Evolutionary conservation across 192 early-diverging fungal species (phyloP).

Genomic region (Kappamyces sp.): DNA sequence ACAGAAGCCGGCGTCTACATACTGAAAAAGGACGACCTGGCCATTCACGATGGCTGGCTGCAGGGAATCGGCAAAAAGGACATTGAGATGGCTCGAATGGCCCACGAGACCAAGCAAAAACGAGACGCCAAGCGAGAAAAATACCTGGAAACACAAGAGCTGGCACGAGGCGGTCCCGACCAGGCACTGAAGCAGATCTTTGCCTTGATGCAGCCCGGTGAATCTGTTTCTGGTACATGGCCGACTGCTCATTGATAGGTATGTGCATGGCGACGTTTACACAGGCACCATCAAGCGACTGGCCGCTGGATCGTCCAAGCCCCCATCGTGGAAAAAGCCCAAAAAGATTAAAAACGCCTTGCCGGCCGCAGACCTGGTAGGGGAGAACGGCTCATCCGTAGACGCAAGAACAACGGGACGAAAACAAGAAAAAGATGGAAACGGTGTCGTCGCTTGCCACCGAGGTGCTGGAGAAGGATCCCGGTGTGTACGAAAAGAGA

Average conservation of each 20-base stretch:
- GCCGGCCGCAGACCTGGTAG: constrained; percentile 6
- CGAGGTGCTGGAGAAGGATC: background rate
- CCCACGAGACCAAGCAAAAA: constrained; percentile 1
- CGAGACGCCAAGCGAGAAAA: constrained; percentile 17
- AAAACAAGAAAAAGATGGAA: constrained; percentile 10
- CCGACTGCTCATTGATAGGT: constrained; percentile 2
- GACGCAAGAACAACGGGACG: constrained; percentile 7
- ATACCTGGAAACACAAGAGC: constrained; percentile 20
- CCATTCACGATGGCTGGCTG: constrained; percentile 50
- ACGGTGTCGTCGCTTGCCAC: constrained; percentile 1
- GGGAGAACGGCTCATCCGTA: background rate
- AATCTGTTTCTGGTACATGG: constrained; percentile 18
- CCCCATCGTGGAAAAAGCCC: constrained; percentile 33
- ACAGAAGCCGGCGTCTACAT: constrained; percentile 50
- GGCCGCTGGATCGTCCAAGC: constrained; percentile 20
- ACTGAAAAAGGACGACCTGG: constrained; percentile 43
- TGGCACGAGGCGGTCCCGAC: constrained; percentile 19
- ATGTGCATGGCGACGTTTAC: background rate
- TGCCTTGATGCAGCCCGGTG: constrained; percentile 18
- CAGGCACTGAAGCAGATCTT: constrained; percentile 27
- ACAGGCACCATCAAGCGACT: constrained; percentile 35
- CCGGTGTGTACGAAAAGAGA: constrained; percentile 8
- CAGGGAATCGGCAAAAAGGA: constrained; percentile 43
- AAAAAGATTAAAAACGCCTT: constrained; percentile 28
- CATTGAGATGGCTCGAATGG: constrained; percentile 27